phyloP scores from a whole-genome alignment of 1,284 basidiomycete genomes.

The Trichosporon asahii region DNA sequence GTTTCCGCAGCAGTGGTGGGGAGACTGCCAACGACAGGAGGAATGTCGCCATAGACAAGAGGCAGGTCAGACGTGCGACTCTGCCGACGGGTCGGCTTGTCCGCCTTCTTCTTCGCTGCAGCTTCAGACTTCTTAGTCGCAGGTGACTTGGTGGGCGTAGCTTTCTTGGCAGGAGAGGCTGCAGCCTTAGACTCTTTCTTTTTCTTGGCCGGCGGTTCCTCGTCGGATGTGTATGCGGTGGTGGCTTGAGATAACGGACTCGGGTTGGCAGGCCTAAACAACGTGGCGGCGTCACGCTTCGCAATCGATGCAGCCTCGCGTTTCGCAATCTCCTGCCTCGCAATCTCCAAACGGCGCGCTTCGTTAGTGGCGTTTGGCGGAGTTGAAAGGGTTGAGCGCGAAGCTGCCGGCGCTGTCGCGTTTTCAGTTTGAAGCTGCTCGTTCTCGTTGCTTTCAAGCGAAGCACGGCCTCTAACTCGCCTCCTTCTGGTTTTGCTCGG shows the following conservation, averaged over 20 bases:
- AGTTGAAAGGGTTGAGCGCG: not conserved
- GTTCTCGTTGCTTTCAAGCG: not conserved
- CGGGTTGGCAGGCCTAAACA: constrained; percentile 32
- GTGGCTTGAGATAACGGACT: constrained; percentile 30
- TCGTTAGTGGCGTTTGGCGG: not conserved
- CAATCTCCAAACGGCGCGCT: not conserved
- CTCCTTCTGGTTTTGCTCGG: not conserved
- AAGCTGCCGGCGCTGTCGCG: not conserved
- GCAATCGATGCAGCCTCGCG: not conserved
- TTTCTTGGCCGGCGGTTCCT: constrained; percentile 10
- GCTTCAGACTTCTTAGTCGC: not conserved
- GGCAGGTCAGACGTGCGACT: not conserved
- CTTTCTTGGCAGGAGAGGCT: not conserved
- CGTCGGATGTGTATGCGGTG: constrained; percentile 7
- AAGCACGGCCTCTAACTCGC: not conserved
- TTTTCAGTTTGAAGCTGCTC: not conserved
- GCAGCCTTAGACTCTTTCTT: not conserved
- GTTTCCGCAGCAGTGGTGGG: not conserved
- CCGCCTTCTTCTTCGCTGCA: not conserved
- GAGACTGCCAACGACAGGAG: constrained; percentile 5
- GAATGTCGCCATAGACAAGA: not conserved
- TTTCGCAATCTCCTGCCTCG: not conserved
- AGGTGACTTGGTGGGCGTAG: not conserved
- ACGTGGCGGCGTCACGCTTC: not conserved
- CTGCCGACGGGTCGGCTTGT: not conserved